Evolutionary conservation across 2,329 filamentous ascomycete genomes (phyloP).

Genomic region (Fusarium nurragi): DNA sequence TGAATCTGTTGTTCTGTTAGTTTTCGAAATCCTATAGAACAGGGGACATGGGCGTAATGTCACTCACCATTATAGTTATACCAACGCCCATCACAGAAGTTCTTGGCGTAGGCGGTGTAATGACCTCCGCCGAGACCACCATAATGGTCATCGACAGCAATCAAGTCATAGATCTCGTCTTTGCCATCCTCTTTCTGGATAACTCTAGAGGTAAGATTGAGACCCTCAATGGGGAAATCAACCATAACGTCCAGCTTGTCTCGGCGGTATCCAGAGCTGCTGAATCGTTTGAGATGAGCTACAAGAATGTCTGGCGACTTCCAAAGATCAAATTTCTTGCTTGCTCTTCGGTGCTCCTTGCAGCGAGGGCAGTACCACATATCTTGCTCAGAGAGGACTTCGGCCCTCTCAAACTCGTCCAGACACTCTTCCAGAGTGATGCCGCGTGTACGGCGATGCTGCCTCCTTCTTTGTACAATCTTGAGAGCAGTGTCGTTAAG

Average conservation of each 20-base stretch:
- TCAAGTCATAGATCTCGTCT: constrained; percentile 87
- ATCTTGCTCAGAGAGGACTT: constrained; percentile 93
- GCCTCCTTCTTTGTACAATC: constrained; percentile 70
- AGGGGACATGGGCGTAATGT: background rate
- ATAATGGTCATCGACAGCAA: constrained; percentile 95
- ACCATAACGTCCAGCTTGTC: constrained; percentile 93
- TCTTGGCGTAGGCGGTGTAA: constrained; percentile 94
- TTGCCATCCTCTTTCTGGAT: constrained; percentile 84
- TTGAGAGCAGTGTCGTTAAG: constrained; percentile 72
- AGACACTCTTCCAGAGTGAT: constrained; percentile 90
- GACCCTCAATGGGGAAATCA: constrained; percentile 87
- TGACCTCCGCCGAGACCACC: constrained; percentile 93
- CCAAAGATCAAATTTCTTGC: constrained; percentile 98
- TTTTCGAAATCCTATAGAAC: background rate
- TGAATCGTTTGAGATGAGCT: constrained; percentile 95
- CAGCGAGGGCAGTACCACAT: constrained; percentile 98
- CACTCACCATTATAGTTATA: constrained; percentile 93
- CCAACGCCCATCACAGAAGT: constrained; percentile 89
- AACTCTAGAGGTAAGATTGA: constrained; percentile 84
- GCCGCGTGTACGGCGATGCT: constrained; percentile 66
- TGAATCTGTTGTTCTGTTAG: constrained; percentile 72
- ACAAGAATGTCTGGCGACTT: constrained; percentile 95
- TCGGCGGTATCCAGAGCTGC: constrained; percentile 79
- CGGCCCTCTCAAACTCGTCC: constrained; percentile 92
- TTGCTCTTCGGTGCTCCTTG: constrained; percentile 90